These are phyloP conservation scores for Plantago elongata DNA, from an alignment of 257 asterid species.

Conservation along the genomic window DNA sequence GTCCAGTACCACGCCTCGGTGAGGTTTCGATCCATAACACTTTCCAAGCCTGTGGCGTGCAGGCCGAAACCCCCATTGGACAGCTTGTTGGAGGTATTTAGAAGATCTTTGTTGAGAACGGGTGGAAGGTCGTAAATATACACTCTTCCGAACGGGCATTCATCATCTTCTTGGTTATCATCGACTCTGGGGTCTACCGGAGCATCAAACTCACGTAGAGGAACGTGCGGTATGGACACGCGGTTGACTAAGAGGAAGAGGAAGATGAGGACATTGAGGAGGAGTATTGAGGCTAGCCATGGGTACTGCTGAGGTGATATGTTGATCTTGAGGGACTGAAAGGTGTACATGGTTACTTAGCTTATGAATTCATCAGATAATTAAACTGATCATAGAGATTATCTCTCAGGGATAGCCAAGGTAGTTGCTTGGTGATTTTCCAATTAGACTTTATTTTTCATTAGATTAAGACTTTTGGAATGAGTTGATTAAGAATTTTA, in stretches of 20 bases:
- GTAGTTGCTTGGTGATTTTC: not conserved
- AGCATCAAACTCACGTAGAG: not conserved
- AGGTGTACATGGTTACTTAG: not conserved
- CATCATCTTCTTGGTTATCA: not conserved
- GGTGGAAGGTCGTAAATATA: conserved; percentile 49
- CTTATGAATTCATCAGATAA: not conserved
- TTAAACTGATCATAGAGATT: too few species aligned
- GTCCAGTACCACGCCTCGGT: conserved; percentile 52
- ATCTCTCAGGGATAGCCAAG: not conserved
- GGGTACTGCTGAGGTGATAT: not conserved
- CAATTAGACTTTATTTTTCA: not conserved
- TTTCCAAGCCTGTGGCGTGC: conserved; percentile 44
- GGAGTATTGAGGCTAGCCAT: conserved; percentile 1
- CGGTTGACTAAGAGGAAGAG: not conserved
- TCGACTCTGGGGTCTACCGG: not conserved
- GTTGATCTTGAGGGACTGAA: conserved; percentile 5
- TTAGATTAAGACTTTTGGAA: not conserved
- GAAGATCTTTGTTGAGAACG: conserved; percentile 33
- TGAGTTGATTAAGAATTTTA: not conserved
- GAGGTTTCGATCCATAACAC: conserved; percentile 34
- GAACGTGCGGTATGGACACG: not conserved
- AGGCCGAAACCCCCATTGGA: conserved; percentile 48
- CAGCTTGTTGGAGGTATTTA: conserved; percentile 34
- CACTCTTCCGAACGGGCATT: conserved; percentile 43
- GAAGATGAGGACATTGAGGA: conserved; percentile 4